Evolutionary conservation across 2,329 filamentous ascomycete genomes (phyloP).

Genomic region (Fusarium succisae): DNA sequence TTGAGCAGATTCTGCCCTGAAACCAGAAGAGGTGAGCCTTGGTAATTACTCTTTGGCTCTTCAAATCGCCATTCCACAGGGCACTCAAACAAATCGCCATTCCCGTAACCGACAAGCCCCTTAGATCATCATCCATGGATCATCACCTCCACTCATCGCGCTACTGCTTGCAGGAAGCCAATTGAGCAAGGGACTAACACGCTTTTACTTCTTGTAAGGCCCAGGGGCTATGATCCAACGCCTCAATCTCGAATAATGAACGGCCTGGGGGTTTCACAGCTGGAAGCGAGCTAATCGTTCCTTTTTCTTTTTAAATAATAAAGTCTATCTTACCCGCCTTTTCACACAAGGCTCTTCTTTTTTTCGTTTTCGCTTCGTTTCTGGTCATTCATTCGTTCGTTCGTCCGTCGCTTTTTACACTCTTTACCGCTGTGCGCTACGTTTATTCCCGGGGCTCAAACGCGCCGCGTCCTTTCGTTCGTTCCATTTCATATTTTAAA

Average conservation of each 20-base stretch:
- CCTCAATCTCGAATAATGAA: conserved; percentile 3
- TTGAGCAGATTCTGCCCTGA: not conserved
- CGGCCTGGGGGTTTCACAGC: conserved; percentile 9
- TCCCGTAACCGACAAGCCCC: conserved; percentile 17
- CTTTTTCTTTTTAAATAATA: conserved; percentile 12
- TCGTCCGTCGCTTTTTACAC: conserved; percentile 3
- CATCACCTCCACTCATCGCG: not conserved
- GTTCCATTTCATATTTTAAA: not conserved
- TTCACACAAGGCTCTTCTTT: not conserved
- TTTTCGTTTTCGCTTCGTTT: not conserved
- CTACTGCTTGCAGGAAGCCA: not conserved
- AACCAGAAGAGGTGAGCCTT: not conserved
- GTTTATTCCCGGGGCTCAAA: not conserved
- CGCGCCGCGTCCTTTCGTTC: not conserved
- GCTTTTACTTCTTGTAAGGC: conserved; percentile 7
- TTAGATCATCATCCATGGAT: conserved; percentile 17
- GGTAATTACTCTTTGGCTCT: not conserved
- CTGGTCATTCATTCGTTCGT: conserved; percentile 9
- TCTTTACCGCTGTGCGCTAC: conserved; percentile 12
- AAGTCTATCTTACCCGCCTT: conserved; percentile 9
- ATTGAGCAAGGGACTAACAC: conserved; percentile 12
- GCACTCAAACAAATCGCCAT: not conserved
- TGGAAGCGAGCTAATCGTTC: conserved; percentile 3
- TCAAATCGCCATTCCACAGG: not conserved
- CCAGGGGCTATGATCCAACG: conserved; percentile 9